phyloP scores from a whole-genome alignment of 371 early-diverging fungal species.

The Mucor lusitanicus region DNA sequence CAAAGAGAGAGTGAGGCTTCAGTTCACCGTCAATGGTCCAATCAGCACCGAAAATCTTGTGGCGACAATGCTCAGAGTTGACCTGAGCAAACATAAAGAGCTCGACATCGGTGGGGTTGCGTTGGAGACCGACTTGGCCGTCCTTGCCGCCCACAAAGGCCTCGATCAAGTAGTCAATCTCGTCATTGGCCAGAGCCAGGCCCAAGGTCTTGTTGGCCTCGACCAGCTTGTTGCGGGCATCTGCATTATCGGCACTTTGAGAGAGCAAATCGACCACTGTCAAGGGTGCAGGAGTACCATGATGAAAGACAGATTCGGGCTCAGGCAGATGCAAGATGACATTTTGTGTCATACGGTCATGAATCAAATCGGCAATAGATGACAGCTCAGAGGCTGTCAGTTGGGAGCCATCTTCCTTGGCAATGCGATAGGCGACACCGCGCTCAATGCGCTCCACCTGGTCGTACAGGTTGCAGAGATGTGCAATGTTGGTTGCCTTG shows the following conservation, averaged over 20 bases:
- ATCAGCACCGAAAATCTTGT: constrained; percentile 96
- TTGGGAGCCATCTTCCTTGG: constrained; percentile 33
- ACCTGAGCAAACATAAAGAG: constrained; percentile 99
- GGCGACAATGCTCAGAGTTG: constrained; percentile 98
- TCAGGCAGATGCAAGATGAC: constrained; percentile 64
- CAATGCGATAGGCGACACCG: constrained; percentile 72
- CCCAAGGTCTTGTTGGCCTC: constrained; percentile 88
- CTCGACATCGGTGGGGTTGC: constrained; percentile 97
- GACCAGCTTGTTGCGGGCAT: constrained; percentile 61
- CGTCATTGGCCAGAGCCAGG: constrained; percentile 91
- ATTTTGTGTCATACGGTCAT: constrained; percentile 95
- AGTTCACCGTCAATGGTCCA: constrained; percentile 92
- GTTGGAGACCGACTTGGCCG: constrained; percentile 49
- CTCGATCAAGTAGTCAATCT: constrained; percentile 91
- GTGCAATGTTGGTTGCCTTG: constrained; percentile 96
- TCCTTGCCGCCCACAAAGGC: constrained; percentile 77
- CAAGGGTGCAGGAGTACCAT: constrained; percentile 76
- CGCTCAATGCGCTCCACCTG: constrained; percentile 86
- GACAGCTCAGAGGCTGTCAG: constrained; percentile 39
- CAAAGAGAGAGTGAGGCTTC: constrained; percentile 83
- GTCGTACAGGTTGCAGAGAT: constrained; percentile 77
- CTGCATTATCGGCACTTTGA: constrained; percentile 32
- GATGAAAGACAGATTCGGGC: constrained; percentile 71
- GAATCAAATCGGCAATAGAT: constrained; percentile 60
- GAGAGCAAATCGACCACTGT: constrained; percentile 67